A percentile compares a stretch with the other conserved stretches of the same genome.
Evolutionary conservation across 2,329 filamentous ascomycete species (phyloP).

Genomic region (Hypomyces rosellus): DNA sequence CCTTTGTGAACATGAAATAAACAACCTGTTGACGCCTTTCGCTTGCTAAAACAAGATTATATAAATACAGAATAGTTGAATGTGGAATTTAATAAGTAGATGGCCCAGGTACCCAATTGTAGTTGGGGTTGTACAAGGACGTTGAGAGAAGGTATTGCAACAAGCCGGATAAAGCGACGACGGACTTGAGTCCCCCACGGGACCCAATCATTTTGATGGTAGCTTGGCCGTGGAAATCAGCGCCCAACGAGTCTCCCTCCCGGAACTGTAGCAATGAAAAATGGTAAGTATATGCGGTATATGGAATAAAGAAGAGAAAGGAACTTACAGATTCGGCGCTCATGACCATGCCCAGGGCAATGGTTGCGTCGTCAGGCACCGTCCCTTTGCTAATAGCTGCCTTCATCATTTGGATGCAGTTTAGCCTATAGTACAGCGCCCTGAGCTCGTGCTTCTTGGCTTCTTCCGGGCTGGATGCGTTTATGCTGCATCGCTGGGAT

Average conservation of each 20-base stretch:
- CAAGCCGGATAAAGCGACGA: neutral
- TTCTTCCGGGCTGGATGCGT: neutral
- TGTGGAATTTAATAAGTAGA: conserved; percentile 1
- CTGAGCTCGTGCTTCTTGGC: neutral
- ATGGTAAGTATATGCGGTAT: neutral
- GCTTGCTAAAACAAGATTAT: neutral
- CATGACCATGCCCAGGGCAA: conserved; percentile 3
- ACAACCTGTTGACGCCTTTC: neutral
- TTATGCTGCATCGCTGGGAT: neutral
- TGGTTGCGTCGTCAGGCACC: neutral
- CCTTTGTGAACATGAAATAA: neutral
- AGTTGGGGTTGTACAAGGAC: neutral
- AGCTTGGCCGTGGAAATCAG: conserved; percentile 3
- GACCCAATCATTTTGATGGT: conserved; percentile 4
- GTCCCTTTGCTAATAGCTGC: neutral
- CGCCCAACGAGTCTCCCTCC: neutral
- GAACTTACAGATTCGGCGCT: conserved; percentile 5
- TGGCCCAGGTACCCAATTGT: neutral
- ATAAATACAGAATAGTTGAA: neutral
- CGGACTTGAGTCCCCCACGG: conserved; percentile 3
- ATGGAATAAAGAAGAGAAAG: neutral
- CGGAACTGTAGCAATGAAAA: neutral
- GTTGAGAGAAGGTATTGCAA: neutral
- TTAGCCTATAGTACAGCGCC: neutral
- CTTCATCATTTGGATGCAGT: conserved; percentile 4